These are phyloP conservation scores for Pichia sp. DNA, from an alignment of 1,139 yeast genomes.

Conservation along the genomic window DNA sequence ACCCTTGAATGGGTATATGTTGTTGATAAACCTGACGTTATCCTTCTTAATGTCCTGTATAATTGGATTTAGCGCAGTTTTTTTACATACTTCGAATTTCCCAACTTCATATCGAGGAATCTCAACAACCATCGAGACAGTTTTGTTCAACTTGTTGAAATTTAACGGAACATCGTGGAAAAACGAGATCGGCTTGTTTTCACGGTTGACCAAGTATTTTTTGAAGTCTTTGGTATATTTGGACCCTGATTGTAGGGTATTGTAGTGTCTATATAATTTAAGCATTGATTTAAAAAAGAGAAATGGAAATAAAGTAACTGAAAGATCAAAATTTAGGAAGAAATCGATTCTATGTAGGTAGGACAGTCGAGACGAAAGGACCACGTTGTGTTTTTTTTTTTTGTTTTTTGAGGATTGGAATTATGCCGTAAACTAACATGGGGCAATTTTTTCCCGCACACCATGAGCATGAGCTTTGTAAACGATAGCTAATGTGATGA, in stretches of 20 bases:
- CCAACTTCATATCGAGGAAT: conserved; percentile 96
- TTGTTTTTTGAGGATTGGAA: no score
- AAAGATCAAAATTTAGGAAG: no score
- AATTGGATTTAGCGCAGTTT: conserved; percentile 73
- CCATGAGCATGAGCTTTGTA: no score
- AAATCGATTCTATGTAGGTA: no score
- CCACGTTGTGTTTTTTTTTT: no score
- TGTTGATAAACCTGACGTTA: conserved; percentile 76
- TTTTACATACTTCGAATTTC: conserved; percentile 81
- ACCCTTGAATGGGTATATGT: conserved; percentile 94
- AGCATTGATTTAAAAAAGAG: no score
- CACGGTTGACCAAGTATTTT: conserved; percentile 23
- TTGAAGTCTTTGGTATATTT: conserved; percentile 38
- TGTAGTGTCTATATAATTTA: no score
- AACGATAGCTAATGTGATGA: no score
- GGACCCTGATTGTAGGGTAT: conserved; percentile 28
- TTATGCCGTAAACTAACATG: no score
- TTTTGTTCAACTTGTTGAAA: conserved; percentile 51
- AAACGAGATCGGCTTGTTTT: conserved; percentile 36
- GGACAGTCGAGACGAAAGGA: no score
- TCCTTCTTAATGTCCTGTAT: conserved; percentile 92
- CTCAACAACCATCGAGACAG: conserved; percentile 86
- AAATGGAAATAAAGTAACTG: no score
- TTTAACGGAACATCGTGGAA: conserved; percentile 88
- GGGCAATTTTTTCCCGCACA: no score